Conservation (phyloP, 192 early-diverging fungal genomes). For the Backusella sp. region DNA sequence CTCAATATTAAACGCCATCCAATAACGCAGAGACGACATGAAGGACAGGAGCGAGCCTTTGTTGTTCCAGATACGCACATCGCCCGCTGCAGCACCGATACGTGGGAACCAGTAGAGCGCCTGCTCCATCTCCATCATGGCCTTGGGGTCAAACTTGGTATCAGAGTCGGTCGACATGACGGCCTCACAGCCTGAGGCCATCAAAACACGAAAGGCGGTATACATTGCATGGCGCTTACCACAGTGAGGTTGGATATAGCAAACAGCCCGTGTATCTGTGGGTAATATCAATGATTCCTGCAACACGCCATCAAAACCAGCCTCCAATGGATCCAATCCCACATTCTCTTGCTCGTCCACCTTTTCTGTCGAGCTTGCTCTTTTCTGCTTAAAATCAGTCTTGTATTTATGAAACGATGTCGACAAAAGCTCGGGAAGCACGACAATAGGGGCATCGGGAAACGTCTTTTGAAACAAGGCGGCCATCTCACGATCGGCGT, state of each 20-base stretch:
- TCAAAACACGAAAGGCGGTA: slow-evolving; percentile 46
- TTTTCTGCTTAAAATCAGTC: neutral
- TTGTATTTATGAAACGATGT: slow-evolving; percentile 1
- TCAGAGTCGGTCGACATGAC: slow-evolving; percentile 66
- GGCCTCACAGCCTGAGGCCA: slow-evolving; percentile 44
- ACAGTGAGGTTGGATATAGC: slow-evolving; percentile 49
- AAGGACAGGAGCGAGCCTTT: slow-evolving; percentile 51
- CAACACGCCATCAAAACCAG: neutral
- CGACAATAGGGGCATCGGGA: slow-evolving; percentile 15
- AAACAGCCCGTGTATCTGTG: slow-evolving; percentile 31
- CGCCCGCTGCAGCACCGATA: slow-evolving; percentile 55
- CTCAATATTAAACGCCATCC: slow-evolving; percentile 68
- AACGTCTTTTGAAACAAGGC: slow-evolving; percentile 29
- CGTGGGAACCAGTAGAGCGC: slow-evolving; percentile 46
- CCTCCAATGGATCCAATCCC: neutral
- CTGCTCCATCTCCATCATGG: slow-evolving; percentile 45
- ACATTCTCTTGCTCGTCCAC: neutral
- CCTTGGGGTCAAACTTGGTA: slow-evolving; percentile 54
- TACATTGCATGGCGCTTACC: slow-evolving; percentile 58
- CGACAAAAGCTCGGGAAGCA: slow-evolving; percentile 25
- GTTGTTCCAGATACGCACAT: slow-evolving; percentile 56
- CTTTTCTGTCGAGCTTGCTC: neutral
- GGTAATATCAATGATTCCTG: neutral
- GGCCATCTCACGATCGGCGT: slow-evolving; percentile 36
- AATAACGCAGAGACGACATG: slow-evolving; percentile 59